Evolutionary conservation across 2,329 filamentous ascomycete genomes (phyloP).

Genomic region (Magnaporthiopsis incrustans): DNA sequence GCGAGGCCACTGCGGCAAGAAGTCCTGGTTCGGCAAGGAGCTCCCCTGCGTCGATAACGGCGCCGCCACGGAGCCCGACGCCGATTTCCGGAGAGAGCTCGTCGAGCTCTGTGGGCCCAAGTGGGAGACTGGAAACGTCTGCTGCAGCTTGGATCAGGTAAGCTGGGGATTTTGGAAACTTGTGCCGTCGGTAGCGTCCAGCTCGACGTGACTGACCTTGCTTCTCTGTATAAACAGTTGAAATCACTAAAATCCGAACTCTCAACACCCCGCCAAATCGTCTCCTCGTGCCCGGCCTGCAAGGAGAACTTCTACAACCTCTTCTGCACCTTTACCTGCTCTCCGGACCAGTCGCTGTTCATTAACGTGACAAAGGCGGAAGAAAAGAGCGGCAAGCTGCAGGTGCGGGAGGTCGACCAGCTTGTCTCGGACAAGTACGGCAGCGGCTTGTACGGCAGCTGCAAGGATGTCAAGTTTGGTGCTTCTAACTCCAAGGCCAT

Average conservation of each 20-base stretch:
- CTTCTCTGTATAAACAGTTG: conserved; percentile 41
- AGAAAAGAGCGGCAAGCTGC: conserved; percentile 45
- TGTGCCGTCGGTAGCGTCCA: background rate
- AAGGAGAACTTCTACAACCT: conserved; percentile 98
- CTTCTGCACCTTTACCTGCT: conserved; percentile 98
- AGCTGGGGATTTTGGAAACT: conserved; percentile 9
- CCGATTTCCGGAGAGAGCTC: conserved; percentile 65
- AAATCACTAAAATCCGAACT: conserved; percentile 75
- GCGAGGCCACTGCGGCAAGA: conserved; percentile 83
- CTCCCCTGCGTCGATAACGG: conserved; percentile 91
- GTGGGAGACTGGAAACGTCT: conserved; percentile 78
- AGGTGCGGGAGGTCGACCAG: conserved; percentile 89
- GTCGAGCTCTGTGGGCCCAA: conserved; percentile 79
- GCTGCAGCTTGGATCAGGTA: conserved; percentile 76
- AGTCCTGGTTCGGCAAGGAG: conserved; percentile 81
- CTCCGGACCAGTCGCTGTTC: conserved; percentile 90
- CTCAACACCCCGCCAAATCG: conserved; percentile 77
- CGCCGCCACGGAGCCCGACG: conserved; percentile 65
- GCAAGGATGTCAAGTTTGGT: conserved; percentile 98
- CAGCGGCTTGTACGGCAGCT: conserved; percentile 87
- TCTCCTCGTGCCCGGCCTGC: conserved; percentile 91
- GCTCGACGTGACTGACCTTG: background rate
- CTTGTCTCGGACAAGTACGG: conserved; percentile 79
- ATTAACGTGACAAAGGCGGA: conserved; percentile 79
- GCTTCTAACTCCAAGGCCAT: conserved; percentile 90